Evolutionary conservation across 2,329 filamentous ascomycete species (phyloP).

Genomic region (Calonectria hongkongensis): DNA sequence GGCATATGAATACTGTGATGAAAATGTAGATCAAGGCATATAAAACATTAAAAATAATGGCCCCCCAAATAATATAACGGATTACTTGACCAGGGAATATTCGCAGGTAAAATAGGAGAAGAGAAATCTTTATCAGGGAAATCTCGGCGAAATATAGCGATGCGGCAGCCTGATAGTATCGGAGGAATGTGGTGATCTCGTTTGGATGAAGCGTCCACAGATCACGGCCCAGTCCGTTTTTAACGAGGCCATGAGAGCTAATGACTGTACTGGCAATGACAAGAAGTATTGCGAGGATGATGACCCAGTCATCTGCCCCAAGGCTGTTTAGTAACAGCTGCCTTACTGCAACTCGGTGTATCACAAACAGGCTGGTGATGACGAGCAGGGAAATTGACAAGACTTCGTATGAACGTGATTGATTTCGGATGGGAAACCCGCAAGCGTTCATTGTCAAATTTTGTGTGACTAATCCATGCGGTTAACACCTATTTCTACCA

Average conservation of each 20-base stretch:
- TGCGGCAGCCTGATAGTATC: conserved; percentile 59
- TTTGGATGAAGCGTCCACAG: conserved; percentile 57
- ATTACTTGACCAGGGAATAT: conserved; percentile 61
- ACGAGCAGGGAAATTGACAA: neutral
- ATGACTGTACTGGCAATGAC: neutral
- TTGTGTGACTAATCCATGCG: neutral
- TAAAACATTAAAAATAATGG: conserved; percentile 56
- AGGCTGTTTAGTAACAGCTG: neutral
- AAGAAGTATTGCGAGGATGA: neutral
- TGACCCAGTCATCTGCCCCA: conserved; percentile 6
- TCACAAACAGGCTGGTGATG: neutral
- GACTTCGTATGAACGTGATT: neutral
- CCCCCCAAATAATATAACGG: conserved; percentile 57
- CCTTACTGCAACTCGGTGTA: neutral
- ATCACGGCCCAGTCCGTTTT: conserved; percentile 56
- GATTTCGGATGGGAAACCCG: neutral
- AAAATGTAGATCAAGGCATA: conserved; percentile 59
- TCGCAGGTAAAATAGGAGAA: conserved; percentile 65
- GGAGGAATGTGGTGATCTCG: conserved; percentile 51
- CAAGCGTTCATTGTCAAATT: neutral
- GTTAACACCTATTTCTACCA: neutral
- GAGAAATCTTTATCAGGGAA: conserved; percentile 62
- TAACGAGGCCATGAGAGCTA: neutral
- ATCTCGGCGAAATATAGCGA: conserved; percentile 63
- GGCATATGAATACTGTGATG: conserved; percentile 61